A percentile compares a stretch with the other conserved stretches of the same genome.
Conservation (phyloP, 257 asterid species). For the Jacaranda copaia region DNA sequence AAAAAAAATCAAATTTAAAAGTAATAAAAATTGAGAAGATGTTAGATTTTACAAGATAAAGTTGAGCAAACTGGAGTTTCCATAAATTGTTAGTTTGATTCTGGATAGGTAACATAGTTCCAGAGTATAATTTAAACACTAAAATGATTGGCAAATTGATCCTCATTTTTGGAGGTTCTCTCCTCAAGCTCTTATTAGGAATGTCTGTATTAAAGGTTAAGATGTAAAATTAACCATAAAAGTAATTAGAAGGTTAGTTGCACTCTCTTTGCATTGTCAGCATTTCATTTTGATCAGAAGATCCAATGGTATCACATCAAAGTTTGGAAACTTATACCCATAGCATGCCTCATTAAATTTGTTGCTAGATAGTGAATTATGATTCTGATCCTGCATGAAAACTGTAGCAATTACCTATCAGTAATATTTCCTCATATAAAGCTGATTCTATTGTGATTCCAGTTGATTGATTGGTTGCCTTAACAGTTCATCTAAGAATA, state of each 20-base stretch:
- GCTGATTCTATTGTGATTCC: not conserved
- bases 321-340: not conserved
- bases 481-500: not conserved
- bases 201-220: not conserved
- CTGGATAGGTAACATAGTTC: not conserved
- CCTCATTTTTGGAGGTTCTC: not conserved
- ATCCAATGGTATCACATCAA: not conserved
- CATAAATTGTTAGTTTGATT: conserved; percentile 15
- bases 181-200: not conserved
- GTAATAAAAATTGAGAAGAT: not conserved
- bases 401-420: conserved; percentile 5
- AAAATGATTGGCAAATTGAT: not conserved
- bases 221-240: not conserved
- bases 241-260: not conserved
- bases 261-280: not conserved
- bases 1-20: not conserved
- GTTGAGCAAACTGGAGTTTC: not conserved
- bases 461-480: not conserved
- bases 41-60: not conserved
- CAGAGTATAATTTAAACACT: not conserved
- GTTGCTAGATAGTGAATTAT: not conserved
- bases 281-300: not conserved
- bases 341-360: not conserved
- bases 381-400: not conserved
- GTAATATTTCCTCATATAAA: conserved; percentile 2